A percentile compares a stretch with the other conserved stretches of the same genome.
Conservation (phyloP, 306 rosid genomes). For the Medicago lupulina region DNA sequence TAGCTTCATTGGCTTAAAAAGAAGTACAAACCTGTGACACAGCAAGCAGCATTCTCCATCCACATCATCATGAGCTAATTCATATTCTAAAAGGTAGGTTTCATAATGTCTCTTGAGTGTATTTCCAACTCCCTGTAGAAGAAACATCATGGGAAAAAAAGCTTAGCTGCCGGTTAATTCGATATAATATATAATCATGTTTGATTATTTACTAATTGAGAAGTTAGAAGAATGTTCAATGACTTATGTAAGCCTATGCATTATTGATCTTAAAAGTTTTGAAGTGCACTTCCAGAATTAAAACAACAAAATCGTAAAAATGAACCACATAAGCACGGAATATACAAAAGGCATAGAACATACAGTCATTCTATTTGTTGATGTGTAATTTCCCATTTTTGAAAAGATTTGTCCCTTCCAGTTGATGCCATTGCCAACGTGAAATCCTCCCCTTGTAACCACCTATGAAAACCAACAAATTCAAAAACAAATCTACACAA, state of each 20-base stretch:
- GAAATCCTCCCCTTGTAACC: conserved; percentile 99
- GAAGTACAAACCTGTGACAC: conserved; percentile 85
- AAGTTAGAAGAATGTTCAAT: background rate
- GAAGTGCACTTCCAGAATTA: conserved; percentile 8
- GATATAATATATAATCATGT: conserved; percentile 14
- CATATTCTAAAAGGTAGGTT: conserved; percentile 96
- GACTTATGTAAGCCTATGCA: conserved; percentile 12
- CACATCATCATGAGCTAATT: conserved; percentile 97
- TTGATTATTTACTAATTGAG: background rate
- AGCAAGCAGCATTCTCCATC: conserved; percentile 98
- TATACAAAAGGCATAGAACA: conserved; percentile 39
- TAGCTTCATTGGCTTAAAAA: conserved; percentile 14
- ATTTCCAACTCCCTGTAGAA: conserved; percentile 95
- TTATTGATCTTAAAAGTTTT: background rate
- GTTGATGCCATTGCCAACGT: conserved; percentile 99
- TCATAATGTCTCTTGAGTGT: conserved; percentile 98
- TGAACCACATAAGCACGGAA: conserved; percentile 10
- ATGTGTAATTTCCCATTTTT: conserved; percentile 96
- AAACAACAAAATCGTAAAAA: conserved; percentile 24
- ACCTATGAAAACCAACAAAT: conserved; percentile 59
- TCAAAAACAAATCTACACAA: conserved; percentile 37
- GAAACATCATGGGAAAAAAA: conserved; percentile 22
- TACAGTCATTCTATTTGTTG: conserved; percentile 99
- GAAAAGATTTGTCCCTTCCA: conserved; percentile 99
- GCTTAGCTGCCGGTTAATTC: conserved; percentile 36